Conservation (phyloP, 352 stramenopile species). For the Globisporangium polare region DNA sequence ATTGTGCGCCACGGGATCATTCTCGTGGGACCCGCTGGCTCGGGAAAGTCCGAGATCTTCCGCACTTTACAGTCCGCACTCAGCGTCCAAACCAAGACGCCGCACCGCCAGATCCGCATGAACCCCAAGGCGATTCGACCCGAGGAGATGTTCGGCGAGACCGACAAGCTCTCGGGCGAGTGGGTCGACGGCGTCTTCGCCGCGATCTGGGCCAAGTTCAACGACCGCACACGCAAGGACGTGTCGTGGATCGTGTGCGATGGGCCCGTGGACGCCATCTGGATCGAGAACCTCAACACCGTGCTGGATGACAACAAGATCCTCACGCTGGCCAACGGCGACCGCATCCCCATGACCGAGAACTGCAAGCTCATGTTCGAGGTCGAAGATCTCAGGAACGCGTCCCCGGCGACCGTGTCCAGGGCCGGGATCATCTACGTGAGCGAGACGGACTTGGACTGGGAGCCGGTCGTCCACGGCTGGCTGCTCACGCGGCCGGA, state of each 20-base stretch:
- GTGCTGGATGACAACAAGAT: conserved; percentile 95
- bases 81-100: conserved; percentile 48
- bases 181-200: conserved; percentile 82
- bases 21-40: conserved; percentile 83
- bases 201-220: conserved; percentile 85
- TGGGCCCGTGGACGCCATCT: conserved; percentile 91
- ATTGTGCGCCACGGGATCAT: conserved; percentile 91
- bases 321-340: conserved; percentile 90
- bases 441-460: conserved; percentile 72
- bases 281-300: conserved; percentile 96
- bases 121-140: conserved; percentile 82
- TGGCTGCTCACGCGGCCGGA: conserved; percentile 57
- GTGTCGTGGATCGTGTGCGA: conserved; percentile 92
- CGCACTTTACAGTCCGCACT: conserved; percentile 64
- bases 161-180: conserved; percentile 67
- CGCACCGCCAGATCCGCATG: conserved; percentile 72
- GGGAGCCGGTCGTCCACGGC: conserved; percentile 59
- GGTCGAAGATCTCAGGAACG: conserved; percentile 90
- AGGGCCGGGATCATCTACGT: conserved; percentile 92
- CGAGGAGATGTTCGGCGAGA: conserved; percentile 83
- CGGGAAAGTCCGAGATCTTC: conserved; percentile 77
- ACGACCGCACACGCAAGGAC: conserved; percentile 78
- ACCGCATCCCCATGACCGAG: conserved; percentile 89
- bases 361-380: conserved; percentile 92
- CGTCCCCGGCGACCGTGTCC: conserved; percentile 90